Evolutionary conservation across 2,329 filamentous ascomycete species (phyloP), one percentile per base, ranked within the genome.

Genomic region (Trichoderma breve): DNA sequence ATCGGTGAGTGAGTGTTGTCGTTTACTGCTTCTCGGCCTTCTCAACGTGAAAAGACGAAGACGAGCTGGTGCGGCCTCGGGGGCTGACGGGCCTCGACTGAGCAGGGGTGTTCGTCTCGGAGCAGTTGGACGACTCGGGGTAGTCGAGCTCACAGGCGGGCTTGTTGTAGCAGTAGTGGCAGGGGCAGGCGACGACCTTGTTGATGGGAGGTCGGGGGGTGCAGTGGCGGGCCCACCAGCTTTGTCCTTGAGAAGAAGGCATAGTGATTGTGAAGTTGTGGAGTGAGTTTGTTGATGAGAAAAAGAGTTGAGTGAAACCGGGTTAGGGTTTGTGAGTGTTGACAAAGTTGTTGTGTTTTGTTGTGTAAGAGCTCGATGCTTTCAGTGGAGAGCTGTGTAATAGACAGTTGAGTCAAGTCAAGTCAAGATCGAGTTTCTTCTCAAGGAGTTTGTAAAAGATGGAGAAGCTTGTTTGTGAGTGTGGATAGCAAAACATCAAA

Each of bases 171-270:
- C 80, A 82, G 60, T 76, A 73, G 66, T 76, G 78, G 75, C 82
- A 83, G 67, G 81, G 81, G 70, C 82, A 83, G 24, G 77, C 73
- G 4, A 80, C 76, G 39, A 75, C 76, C 72, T 75, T 74, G 75
- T 78, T 79, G 75, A 81, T 76, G 60, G 82, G 81, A 2, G 82
- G 82, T 21, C 80, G 80, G 69, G 82, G 81, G 62, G 81, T 76
- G 73, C 81, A 82, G 78, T 83, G 82, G 73, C 81, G 81, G 63
- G 80, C 79, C 73, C 82, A 83, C 82, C 82, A 83, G 74, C 76
- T 78, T 64, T 78, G 79, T 60, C 74, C 76, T 65, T 76, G 72
- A 39, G 79, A 81, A 73, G 80, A 81, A 73, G 80, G 75, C 79
- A 81, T 80, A 61, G 61, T 77, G 75, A 67, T 70, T 24, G 53